Conservation (phyloP, 2,329 filamentous ascomycete genomes). For the Penicillium sp. region DNA sequence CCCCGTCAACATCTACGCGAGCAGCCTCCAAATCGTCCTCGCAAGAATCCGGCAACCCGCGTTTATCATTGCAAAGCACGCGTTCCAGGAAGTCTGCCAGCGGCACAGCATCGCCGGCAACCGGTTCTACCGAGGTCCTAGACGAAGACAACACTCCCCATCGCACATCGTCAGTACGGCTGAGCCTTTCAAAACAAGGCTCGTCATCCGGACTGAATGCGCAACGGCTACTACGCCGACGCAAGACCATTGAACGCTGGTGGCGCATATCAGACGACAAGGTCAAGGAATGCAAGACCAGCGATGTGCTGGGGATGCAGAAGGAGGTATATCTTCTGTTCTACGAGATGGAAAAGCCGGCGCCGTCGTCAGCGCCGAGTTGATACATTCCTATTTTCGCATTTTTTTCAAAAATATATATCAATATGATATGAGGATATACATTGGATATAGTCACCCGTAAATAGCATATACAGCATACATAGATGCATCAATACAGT, state of each 20-base stretch:
- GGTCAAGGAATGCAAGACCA: conserved; percentile 88
- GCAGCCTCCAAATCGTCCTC: conserved; percentile 14
- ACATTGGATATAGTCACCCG: not conserved
- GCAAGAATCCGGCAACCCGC: conserved; percentile 7
- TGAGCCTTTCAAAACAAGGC: conserved; percentile 2
- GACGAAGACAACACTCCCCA: not conserved
- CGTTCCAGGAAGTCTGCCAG: not conserved
- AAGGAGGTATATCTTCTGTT: conserved; percentile 94
- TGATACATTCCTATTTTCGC: too few relatives aligned
- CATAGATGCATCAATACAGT: not conserved
- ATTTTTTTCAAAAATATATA: too few relatives aligned
- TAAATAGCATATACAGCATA: not conserved
- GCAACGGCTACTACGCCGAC: conserved; percentile 50
- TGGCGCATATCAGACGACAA: conserved; percentile 98
- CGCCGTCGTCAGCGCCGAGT: conserved; percentile 3
- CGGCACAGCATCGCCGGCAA: not conserved
- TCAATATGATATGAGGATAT: not conserved
- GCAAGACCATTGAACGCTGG: conserved; percentile 71
- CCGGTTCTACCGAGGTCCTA: not conserved
- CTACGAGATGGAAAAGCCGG: conserved; percentile 72
- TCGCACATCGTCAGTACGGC: conserved; percentile 7
- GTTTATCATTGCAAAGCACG: conserved; percentile 12
- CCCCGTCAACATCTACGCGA: conserved; percentile 13
- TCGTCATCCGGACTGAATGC: conserved; percentile 11
- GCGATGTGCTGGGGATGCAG: conserved; percentile 88